Evolutionary conservation across 2,329 filamentous ascomycete species (phyloP), one percentile per base, ranked within the genome.

Genomic region (Ambrosiella beaveri): DNA sequence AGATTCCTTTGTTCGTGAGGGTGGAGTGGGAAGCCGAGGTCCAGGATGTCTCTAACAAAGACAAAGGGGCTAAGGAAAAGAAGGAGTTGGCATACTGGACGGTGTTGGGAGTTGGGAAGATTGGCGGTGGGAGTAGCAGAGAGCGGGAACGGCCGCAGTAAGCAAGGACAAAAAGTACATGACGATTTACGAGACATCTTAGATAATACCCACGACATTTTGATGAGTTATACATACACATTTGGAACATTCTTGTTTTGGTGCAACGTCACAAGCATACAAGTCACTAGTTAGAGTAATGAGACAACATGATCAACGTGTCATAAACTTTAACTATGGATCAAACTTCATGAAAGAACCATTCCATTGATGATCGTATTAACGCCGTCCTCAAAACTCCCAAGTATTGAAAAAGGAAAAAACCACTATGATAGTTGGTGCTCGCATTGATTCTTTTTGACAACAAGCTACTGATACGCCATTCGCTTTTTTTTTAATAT

Each of bases 81-180:
- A 80, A 86, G 66, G 93, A 97, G 68, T 72, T 97, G 70, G 89
- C 89, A 58, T 97, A 95, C 71, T 98, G 93, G 93, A 89, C 87
- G 72, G 89, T 95, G 17, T 74, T 97, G 40, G 91, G 91, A 2
- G 79, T 94, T 59, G 93, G 93, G 8, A 82, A 82, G 65, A 93
- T 97, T 65, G 79, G 73, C 63, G 74, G 49, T 75, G 66, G 71
- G 74, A 58, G 68, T 63, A 62, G 57, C 57, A 57, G 39, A 39
- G 13, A 47, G 40, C 15, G 54, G 17, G 54, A 27, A 27, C 35
- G 40, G 40, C 40, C 8, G 27, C 19, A 38, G n/a, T 38, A 36
- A 37, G 35, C 40, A 63, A 62, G 65, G 67, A 47, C 54, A 63
- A 66, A 69, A 66, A 71, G 76, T 75, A 75, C 72, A 71, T 72